phyloP scores from a whole-genome alignment of 2,329 filamentous ascomycete genomes.

The Paraphaeosphaeria sporulosa region DNA sequence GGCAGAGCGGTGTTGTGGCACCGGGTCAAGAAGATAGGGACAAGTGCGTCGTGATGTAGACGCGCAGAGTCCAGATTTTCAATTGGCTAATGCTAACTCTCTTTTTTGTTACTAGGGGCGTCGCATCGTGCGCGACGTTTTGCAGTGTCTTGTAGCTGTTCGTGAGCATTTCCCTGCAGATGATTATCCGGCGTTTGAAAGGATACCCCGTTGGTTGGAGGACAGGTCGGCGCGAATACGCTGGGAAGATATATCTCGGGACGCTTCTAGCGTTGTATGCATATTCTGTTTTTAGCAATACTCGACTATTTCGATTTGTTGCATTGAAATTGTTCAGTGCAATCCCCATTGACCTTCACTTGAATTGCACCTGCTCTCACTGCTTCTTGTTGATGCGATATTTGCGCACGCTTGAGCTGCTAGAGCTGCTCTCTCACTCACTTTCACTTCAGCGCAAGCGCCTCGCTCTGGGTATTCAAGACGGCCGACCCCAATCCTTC shows the following conservation, averaged over 20 bases:
- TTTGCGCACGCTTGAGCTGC: too few relatives aligned
- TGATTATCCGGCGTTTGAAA: background rate
- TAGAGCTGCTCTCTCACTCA: background rate
- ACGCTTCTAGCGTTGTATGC: background rate
- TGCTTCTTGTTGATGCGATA: too few relatives aligned
- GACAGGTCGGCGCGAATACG: background rate
- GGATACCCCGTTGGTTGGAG: background rate
- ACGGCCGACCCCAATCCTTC: background rate
- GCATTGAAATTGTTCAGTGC: too few relatives aligned
- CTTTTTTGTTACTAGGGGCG: background rate
- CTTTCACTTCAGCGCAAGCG: slow-evolving; percentile 14
- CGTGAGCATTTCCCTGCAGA: background rate
- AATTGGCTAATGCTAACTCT: background rate
- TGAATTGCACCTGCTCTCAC: too few relatives aligned
- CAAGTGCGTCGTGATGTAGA: slow-evolving; percentile 47
- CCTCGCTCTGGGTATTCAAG: slow-evolving; percentile 7
- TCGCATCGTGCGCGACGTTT: background rate
- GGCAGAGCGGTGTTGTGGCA: slow-evolving; percentile 33
- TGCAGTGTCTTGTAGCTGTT: background rate
- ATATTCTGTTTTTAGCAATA: background rate
- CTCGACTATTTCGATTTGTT: too few relatives aligned
- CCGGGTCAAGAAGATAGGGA: slow-evolving; percentile 36
- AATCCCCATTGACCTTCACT: too few relatives aligned
- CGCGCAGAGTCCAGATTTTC: background rate
- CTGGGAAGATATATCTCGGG: background rate